Base-by-base conservation (phyloP, 306 rosid genomes). In the Malus asiatica region DNA sequence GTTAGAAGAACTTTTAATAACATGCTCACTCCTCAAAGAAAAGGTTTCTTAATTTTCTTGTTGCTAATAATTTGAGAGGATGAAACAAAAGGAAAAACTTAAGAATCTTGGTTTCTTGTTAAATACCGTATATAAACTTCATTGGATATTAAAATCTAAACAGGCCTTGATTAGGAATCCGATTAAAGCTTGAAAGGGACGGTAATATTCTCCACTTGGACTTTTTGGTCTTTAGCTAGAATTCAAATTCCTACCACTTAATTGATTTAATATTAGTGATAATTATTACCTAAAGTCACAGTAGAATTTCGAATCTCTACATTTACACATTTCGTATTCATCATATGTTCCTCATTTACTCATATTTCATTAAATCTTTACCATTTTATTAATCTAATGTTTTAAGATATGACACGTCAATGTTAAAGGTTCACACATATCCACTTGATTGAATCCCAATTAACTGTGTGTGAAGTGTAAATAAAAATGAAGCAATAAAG, bases 61-160 rank as follows among this genome's bases (percentile, higher is more conserved):
- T 53, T 60, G 23, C 11, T 11, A 33, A 23, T 16, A 75, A 15
- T 73, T 27, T 67, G 53, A 25, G 75, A 71, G 30, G 73, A 76
- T 68, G 62, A 51, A 80, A 60, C 63, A 70, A 30, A 70, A 78
- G 72, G 72, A 68, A 52, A 70, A 63, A 78, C 11, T 55, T 64
- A 6, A 52, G 68, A 53, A 61, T 42, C 57, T 55, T 30, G 35
- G 11, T 59, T 59, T 19, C n/a, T 53, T 64, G 66, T 53, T 65
- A 64, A 23, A 51, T 57, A 61, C 59, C 64, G 70, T 52, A 2
- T 51, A 51, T 51, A 51, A 51, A 55, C 66, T 77, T 76, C 76
- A 61, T 66, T 73, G 75, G 80, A 83, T 80, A 77, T 67, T 70
- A 45, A 81, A 85, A 74, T 79, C n/a, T 77, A 61, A 82, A 55